Percentiles rank a stretch among this genome's conserved stretches.
Conservation (phyloP, 805 yeast genomes). For the Wickerhamiella australiensis region DNA sequence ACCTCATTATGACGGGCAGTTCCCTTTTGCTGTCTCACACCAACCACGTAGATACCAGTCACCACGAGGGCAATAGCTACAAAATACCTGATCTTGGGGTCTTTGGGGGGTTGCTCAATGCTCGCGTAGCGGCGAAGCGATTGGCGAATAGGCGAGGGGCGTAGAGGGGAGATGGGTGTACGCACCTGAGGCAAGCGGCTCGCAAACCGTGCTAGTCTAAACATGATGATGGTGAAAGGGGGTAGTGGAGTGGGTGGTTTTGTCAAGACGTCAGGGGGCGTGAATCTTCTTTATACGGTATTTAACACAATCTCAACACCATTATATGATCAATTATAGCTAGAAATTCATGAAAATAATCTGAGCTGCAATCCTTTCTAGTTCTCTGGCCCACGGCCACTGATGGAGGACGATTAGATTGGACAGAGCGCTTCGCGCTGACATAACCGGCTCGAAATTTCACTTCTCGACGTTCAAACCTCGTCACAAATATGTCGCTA, state of each 20-base stretch:
- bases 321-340: no score
- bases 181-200: background rate
- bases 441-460: background rate
- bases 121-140: conserved; percentile 1
- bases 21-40: conserved; percentile 24
- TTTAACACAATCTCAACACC: no score
- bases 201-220: background rate
- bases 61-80: conserved; percentile 26
- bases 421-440: background rate
- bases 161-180: background rate
- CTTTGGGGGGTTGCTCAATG: conserved; percentile 15
- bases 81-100: conserved; percentile 28
- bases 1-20: conserved; percentile 23
- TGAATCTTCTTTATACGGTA: no score
- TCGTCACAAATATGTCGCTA: conserved; percentile 49
- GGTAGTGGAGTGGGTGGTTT: no score
- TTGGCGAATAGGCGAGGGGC: background rate
- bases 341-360: no score
- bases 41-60: conserved; percentile 26
- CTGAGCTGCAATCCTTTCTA: no score
- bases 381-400: no score
- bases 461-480: no score
- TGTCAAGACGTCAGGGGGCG: no score
- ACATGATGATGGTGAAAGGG: background rate
- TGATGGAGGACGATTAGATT: background rate